Evolutionary conservation across 345 rosid species (phyloP).

Genomic region (Populus nigra): DNA sequence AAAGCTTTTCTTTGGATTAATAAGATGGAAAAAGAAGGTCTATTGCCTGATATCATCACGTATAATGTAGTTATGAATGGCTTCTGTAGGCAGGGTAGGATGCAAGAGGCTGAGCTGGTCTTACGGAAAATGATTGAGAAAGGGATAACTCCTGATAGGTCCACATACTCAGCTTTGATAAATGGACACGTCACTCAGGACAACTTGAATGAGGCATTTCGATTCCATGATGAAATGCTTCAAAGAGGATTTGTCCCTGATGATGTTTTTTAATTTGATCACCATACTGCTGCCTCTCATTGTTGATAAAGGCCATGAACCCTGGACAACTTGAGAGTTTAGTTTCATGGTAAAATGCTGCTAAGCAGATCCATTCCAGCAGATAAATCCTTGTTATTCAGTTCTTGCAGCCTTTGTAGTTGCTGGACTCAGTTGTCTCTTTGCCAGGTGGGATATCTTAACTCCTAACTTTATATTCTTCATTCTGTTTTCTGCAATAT

Average conservation of each 20-base stretch:
- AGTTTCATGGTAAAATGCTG: conserved; percentile 65
- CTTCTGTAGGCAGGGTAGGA: conserved; percentile 67
- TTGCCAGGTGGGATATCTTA: background rate
- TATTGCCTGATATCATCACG: conserved; percentile 56
- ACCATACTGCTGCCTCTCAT: background rate
- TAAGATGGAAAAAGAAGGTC: conserved; percentile 61
- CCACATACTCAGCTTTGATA: conserved; percentile 65
- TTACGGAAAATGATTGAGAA: conserved; percentile 63
- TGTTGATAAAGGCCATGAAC: conserved; percentile 56
- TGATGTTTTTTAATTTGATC: conserved; percentile 23
- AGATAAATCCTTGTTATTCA: conserved; percentile 40
- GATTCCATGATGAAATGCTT: conserved; percentile 82
- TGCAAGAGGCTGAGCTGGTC: conserved; percentile 66
- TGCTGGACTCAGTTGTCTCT: background rate
- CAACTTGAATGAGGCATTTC: conserved; percentile 75
- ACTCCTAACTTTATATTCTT: background rate
- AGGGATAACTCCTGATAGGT: conserved; percentile 60
- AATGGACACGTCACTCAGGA: conserved; percentile 73
- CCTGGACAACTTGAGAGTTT: conserved; percentile 55
- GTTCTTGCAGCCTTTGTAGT: background rate
- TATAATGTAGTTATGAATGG: conserved; percentile 64
- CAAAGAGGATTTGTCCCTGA: conserved; percentile 79
- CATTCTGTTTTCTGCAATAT: background rate
- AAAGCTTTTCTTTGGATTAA: conserved; percentile 53
- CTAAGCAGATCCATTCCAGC: conserved; percentile 62